Conservation (phyloP, 768 basidiomycete species). For the Boletus edulis region DNA sequence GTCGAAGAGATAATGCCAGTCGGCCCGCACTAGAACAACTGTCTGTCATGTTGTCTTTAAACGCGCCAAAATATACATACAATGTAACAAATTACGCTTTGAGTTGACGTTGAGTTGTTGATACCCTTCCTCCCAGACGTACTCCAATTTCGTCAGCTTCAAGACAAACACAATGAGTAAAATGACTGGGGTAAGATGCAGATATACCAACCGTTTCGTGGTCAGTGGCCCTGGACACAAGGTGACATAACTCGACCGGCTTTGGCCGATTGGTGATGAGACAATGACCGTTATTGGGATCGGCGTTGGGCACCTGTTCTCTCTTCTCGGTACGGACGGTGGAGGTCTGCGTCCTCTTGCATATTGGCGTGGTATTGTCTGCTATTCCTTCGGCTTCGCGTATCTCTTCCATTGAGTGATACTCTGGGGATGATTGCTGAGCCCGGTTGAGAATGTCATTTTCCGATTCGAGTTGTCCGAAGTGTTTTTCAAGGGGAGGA, state of each 20-base stretch:
- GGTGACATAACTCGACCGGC: not conserved
- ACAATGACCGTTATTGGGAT: not conserved
- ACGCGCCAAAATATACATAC: not conserved
- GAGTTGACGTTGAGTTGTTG: not conserved
- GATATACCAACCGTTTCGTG: not conserved
- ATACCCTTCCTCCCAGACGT: not conserved
- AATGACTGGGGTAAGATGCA: not conserved
- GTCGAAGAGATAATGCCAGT: not conserved
- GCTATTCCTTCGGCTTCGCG: not conserved
- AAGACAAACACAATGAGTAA: not conserved
- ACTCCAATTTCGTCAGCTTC: not conserved
- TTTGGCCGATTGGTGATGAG: not conserved
- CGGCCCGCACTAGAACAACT: not conserved
- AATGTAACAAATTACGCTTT: not conserved
- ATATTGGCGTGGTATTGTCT: not conserved
- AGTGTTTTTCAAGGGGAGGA: not conserved
- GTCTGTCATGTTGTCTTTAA: not conserved
- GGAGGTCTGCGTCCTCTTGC: not conserved
- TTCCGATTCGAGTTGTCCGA: not conserved
- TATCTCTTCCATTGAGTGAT: not conserved
- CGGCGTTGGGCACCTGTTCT: not conserved
- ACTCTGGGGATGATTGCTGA: not conserved
- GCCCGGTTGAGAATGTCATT: not conserved
- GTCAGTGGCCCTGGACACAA: not conserved
- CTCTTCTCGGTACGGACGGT: not conserved